Evolutionary conservation across 805 yeast species (phyloP).

Genomic region (Kodamaea leandrae): DNA sequence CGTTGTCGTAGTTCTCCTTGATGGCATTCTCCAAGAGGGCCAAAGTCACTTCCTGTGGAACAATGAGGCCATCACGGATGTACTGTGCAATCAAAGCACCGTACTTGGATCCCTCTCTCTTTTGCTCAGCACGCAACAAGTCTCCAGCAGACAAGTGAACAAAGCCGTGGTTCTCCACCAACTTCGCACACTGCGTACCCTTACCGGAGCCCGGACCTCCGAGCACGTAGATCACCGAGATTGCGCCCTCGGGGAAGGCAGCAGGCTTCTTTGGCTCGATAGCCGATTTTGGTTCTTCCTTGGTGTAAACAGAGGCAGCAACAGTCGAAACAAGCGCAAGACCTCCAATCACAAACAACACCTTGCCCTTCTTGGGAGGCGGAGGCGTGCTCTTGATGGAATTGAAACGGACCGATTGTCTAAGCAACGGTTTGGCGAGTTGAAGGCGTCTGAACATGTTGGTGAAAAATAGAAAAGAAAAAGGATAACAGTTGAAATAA

Average conservation of each 20-base stretch:
- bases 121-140: constrained; percentile 87
- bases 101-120: constrained; percentile 72
- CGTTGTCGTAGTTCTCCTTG: constrained; percentile 45
- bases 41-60: constrained; percentile 89
- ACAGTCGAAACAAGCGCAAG: constrained; percentile 54
- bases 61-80: constrained; percentile 86
- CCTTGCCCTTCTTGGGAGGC: constrained; percentile 22
- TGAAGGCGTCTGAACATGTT: constrained; percentile 8
- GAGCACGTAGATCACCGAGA: constrained; percentile 81
- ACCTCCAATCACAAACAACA: constrained; percentile 34
- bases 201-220: constrained; percentile 99
- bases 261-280: constrained; percentile 40
- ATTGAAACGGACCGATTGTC: constrained; percentile 13
- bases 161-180: constrained; percentile 77
- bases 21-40: constrained; percentile 82
- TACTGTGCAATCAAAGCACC: constrained; percentile 83
- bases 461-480: not conserved
- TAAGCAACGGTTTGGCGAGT: constrained; percentile 4
- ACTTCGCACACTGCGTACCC: constrained; percentile 90
- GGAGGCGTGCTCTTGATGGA: constrained; percentile 14
- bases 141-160: constrained; percentile 97
- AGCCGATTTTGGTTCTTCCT: constrained; percentile 42
- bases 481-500: not conserved
- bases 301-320: constrained; percentile 41
- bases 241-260: constrained; percentile 62